Base-by-base conservation (phyloP, 108 stramenopile species). In the Nitzschia putrida region DNA sequence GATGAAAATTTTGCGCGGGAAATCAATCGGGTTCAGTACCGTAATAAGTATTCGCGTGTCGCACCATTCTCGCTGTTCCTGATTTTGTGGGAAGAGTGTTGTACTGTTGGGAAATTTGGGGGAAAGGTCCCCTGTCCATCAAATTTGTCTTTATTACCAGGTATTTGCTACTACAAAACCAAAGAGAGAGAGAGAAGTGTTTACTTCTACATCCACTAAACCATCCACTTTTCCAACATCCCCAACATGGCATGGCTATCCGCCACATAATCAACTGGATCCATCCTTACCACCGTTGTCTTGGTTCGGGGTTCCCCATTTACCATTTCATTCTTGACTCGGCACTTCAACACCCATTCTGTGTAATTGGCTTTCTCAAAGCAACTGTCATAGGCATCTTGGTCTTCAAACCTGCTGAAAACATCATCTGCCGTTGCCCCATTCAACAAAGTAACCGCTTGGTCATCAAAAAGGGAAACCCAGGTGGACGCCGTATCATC, bases 381-480 rank as follows among this genome's bases (percentile, higher is more conserved):
- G 37, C 66, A 65, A 6, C 78, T 72, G 53, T 95, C 89, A 71
- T 93, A 95, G 20, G 64, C 34, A 57, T 90, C 87, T 67, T 79
- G 85, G 42, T 82, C 73, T 12, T 64, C 59, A 37, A 55, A 63
- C 45, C 80, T 71, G 53, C 53, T 71, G 50, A 77, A 80, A 26
- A 83, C 74, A 39, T 93, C 84, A 68, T 98, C 89, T 18, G 97
- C 97, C 34, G 83, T 90, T n/a, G 72, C 69, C 12, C 89, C 88
- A n/a, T 73, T 69, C 41, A 95, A 80, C 34, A 98, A 47, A 11
- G 68, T 55, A 73, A 88, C 65, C 3, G 93, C 95, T 60, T 88
- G 83, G 37, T 96, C 95, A 69, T 98, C 91, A 80, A 96, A 98
- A 21, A 93, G 65, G 14, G 86, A 90, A 24, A 97, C 92, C 96